Evolutionary conservation across 345 rosid genomes (phyloP), one percentile per base, ranked within the genome.

Genomic region (Eucalyptus pauciflora): DNA sequence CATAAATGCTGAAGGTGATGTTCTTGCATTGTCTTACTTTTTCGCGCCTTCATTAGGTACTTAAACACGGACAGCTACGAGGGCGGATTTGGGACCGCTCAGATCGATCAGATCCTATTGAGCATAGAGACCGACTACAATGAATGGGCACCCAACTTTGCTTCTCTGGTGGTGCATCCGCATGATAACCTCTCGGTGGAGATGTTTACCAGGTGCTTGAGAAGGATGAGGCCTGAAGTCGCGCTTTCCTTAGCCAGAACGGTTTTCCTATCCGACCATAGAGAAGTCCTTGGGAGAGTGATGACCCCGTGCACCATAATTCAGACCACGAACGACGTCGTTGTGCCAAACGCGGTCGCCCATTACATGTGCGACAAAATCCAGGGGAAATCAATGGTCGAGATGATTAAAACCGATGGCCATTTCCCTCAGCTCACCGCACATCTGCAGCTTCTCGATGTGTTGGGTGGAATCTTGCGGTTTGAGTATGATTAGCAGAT

Each of bases 401-500:
- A 88, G 48, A 88, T 48, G 88, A 81, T 90, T 8, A 79, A 88
- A 8, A 15, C 79, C 14, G 13, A 71, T n/a, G 89, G 89, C 7
- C 91, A 90, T 16, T 90, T 67, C 88, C 89, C 91, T n/a, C 91
- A 90, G 76, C 50, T 90, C 41, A 90, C 91, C 5, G 88, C 89
- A 20, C 86, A 52, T 29, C 25, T 15, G 49, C 64, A 90, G 88
- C 76, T 88, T 7, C 76, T 88, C 24, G 60, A 45, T 18, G 64
- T 90, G 76, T 86, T 90, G 50, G 80, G 86, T 14, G 29, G 62
- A 6, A 17, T 88, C 29, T 83, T 90, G 17, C 80, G 58, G 88
- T 48, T 50, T n/a, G 56, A 83, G 33, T 27, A 48, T 11, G 33
- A 15, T 43, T 50, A 85, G 33, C 11, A 13, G n/a, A 24, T 48